Conservation (phyloP, 129 eudicot genomes). For the Ambrosia trifida region DNA sequence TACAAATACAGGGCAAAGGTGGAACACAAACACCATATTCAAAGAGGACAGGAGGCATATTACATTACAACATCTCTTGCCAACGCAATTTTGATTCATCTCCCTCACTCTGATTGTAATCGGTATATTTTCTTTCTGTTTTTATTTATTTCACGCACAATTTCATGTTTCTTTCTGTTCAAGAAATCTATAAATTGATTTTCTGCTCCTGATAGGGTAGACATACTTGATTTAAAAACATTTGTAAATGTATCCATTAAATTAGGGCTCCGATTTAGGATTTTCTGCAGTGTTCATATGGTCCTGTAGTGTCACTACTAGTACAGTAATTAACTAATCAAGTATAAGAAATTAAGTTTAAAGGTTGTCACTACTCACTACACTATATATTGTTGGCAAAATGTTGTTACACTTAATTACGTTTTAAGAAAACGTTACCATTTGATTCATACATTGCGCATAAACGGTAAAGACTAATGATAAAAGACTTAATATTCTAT, state of each 20-base stretch:
- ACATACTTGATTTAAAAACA: background rate
- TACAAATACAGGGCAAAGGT: constrained; percentile 23
- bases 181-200: constrained; percentile 25
- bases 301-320: background rate
- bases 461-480: no score
- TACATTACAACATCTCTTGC: constrained; percentile 21
- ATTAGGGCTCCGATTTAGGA: background rate
- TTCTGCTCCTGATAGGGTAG: constrained; percentile 3
- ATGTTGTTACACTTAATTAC: no score
- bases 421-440: no score
- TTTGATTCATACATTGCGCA: no score
- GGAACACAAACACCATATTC: constrained; percentile 19
- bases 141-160: constrained; percentile 5
- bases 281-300: background rate
- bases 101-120: background rate
- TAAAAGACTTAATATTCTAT: no score
- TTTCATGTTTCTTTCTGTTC: constrained; percentile 39
- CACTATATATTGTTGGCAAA: no score
- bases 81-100: constrained; percentile 7
- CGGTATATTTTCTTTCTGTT: constrained; percentile 24
- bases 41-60: background rate
- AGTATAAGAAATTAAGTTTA: no score
- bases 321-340: no score
- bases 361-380: no score
- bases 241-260: background rate